Evolutionary conservation across 1,284 basidiomycete species (phyloP).

Genomic region (Cryptococcus depauperatus): DNA sequence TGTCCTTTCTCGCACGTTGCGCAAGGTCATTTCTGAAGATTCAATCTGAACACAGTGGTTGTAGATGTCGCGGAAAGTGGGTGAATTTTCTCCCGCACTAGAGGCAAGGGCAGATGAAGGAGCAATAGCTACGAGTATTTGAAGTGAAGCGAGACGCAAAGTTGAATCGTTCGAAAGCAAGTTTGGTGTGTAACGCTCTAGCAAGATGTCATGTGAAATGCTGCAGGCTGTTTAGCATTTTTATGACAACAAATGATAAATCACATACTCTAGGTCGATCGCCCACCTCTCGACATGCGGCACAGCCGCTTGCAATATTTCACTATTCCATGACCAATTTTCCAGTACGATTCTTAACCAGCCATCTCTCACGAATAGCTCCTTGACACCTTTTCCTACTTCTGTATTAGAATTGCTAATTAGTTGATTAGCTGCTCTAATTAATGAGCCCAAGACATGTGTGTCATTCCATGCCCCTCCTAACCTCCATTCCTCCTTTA

Average conservation of each 20-base stretch:
- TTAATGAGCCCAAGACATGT: constrained; percentile 23
- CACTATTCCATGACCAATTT: constrained; percentile 55
- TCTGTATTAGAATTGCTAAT: constrained; percentile 1
- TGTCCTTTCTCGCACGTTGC: constrained; percentile 72
- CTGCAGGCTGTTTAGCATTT: constrained; percentile 1
- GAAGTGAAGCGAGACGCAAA: constrained; percentile 41
- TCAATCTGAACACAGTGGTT: constrained; percentile 64
- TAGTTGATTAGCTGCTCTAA: constrained; percentile 16
- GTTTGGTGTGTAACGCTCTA: constrained; percentile 28
- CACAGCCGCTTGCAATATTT: constrained; percentile 53
- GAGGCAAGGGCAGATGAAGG: constrained; percentile 6
- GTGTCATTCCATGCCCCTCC: constrained; percentile 31
- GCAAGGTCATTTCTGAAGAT: constrained; percentile 61
- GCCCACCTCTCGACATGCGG: constrained; percentile 46
- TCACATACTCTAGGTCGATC: constrained; percentile 16
- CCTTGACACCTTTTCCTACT: constrained; percentile 17
- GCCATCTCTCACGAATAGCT: constrained; percentile 27
- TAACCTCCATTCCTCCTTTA: constrained; percentile 15
- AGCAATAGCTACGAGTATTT: constrained; percentile 34
- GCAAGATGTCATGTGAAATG: constrained; percentile 5
- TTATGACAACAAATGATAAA: neutral
- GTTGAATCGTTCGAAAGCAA: constrained; percentile 47
- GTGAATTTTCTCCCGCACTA: neutral
- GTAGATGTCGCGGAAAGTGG: constrained; percentile 46
- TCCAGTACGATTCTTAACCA: constrained; percentile 47